A percentile compares a stretch with the other conserved stretches of the same genome.
Evolutionary conservation across 129 eudicot species (phyloP).

Genomic region (Flaveria bidentis): DNA sequence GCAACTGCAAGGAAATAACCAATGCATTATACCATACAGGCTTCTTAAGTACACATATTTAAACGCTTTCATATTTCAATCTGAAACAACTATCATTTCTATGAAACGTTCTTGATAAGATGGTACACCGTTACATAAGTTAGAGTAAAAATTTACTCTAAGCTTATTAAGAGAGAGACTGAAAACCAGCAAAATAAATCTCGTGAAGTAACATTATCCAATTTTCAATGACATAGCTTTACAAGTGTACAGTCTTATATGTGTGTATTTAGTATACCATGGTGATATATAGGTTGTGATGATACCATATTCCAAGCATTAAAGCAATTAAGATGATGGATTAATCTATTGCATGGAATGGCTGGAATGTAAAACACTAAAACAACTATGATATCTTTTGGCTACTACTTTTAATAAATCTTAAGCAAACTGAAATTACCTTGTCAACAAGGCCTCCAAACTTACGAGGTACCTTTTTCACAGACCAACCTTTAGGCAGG

Average conservation of each 20-base stretch:
- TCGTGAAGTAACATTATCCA: constrained; percentile 1
- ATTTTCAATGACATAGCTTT: constrained; percentile 2
- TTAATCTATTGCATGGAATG: neutral
- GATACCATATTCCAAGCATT: constrained; percentile 13
- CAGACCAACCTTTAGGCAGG: constrained; percentile 84
- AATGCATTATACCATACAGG: constrained; percentile 7
- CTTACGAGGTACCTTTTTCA: constrained; percentile 68
- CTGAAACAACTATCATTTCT: neutral
- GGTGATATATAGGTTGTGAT: too few relatives aligned
- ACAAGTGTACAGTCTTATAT: neutral
- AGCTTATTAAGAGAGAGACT: neutral
- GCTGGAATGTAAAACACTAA: constrained; percentile 18
- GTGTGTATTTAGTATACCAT: neutral
- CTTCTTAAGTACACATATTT: neutral
- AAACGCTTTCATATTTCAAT: constrained; percentile 9
- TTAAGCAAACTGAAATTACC: constrained; percentile 41
- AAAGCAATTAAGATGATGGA: neutral
- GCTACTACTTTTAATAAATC: neutral
- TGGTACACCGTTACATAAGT: neutral
- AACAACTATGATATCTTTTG: constrained; percentile 6
- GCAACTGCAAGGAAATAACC: neutral
- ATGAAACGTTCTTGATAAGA: constrained; percentile 11
- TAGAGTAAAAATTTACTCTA: constrained; percentile 13
- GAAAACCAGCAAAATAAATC: neutral
- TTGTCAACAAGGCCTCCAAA: constrained; percentile 41